These are phyloP conservation scores for Daphne laureola DNA, from an alignment of 441 rosid genomes.

Conservation along the genomic window DNA sequence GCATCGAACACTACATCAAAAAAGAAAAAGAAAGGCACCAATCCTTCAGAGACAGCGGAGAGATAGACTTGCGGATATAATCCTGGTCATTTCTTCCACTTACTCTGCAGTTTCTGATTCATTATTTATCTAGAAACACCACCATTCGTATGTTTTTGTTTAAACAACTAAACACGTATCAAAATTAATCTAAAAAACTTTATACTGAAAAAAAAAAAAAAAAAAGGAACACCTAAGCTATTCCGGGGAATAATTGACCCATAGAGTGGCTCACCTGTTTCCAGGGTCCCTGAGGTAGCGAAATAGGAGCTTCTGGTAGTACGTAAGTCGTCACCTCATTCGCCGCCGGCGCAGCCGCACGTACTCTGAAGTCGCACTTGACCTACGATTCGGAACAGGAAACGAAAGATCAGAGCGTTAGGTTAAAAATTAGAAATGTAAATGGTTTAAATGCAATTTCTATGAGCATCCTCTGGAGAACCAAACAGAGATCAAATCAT, in stretches of 20 bases:
- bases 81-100: too few relatives aligned
- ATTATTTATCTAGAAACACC: too few relatives aligned
- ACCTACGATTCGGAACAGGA: slow-evolving; percentile 17
- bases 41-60: too few relatives aligned
- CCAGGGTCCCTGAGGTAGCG: slow-evolving; percentile 82
- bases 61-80: too few relatives aligned
- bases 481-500: too few relatives aligned
- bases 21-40: too few relatives aligned
- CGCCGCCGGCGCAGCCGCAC: slow-evolving; percentile 23
- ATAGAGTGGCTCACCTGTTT: slow-evolving; percentile 42
- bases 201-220: neutral
- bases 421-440: neutral
- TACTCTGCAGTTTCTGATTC: too few relatives aligned
- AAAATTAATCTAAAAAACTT: neutral
- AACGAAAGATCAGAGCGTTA: neutral
- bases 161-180: too few relatives aligned
- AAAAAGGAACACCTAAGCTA: neutral
- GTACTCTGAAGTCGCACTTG: slow-evolving; percentile 24
- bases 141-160: too few relatives aligned
- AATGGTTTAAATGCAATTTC: neutral
- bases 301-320: slow-evolving; percentile 71
- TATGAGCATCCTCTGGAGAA: too few relatives aligned
- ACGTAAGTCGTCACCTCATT: slow-evolving; percentile 46
- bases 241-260: neutral
- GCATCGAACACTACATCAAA: too few relatives aligned